Percentiles rank a stretch among this genome's conserved stretches.
Conservation (phyloP, 306 rosid genomes). For the Rosa rugosa region DNA sequence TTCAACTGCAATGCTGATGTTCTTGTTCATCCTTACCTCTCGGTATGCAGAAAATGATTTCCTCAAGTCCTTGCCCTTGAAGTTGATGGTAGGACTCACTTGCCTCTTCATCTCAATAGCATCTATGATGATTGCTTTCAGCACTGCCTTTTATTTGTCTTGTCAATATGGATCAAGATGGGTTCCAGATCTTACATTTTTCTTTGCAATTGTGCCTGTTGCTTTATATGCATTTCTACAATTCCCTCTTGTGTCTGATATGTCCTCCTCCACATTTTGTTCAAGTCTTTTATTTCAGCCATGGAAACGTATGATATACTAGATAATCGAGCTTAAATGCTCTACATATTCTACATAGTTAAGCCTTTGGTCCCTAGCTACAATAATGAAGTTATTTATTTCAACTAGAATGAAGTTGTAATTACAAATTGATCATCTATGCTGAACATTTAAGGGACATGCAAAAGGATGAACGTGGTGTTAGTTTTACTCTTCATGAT, state of each 20-base stretch:
- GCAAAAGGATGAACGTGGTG: not conserved
- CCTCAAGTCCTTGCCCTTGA: conserved; percentile 36
- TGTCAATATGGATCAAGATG: conserved; percentile 26
- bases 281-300: conserved; percentile 41
- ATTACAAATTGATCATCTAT: too few species aligned
- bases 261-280: conserved; percentile 37
- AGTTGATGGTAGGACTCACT: conserved; percentile 41
- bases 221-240: conserved; percentile 28
- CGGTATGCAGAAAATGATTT: conserved; percentile 51
- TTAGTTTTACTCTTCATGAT: not conserved
- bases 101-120: conserved; percentile 45
- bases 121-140: conserved; percentile 48
- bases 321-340: not conserved
- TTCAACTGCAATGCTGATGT: conserved; percentile 39
- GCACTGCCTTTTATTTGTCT: conserved; percentile 42
- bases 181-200: conserved; percentile 35
- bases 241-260: conserved; percentile 37
- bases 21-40: conserved; percentile 47
- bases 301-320: conserved; percentile 20
- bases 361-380: not conserved
- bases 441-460: not conserved
- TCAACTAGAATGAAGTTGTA: not conserved
- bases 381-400: not conserved
- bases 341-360: not conserved
- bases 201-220: conserved; percentile 34